Evolutionary conservation across 306 rosid genomes (phyloP), one percentile per base, ranked within the genome.

Genomic region (Inga laurina): DNA sequence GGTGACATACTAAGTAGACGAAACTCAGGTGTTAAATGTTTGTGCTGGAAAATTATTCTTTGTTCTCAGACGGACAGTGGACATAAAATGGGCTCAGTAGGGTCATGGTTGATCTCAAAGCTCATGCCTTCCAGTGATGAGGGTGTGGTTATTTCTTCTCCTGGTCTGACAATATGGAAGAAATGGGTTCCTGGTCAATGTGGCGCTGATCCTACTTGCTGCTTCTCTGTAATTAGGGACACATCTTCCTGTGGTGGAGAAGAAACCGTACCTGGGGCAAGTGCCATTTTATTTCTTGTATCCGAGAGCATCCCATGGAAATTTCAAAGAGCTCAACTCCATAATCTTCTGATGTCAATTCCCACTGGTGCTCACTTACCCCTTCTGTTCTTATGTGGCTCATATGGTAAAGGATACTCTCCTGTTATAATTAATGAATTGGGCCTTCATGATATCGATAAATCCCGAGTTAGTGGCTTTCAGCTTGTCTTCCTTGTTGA

Each of bases 11-110:
- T 96, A 24, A 80, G 90, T 87, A 64, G 87, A 82, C 91, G 89
- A 91, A 91, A 94, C 71, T 86, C 89, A 32, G 88, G 87, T 41
- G 88, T 84, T 61, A 86, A 87, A 84, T 92, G 97, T 85, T 78
- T 96, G 71, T 91, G 97, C 87, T 96, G 99, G 99, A 96, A 96
- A 88, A 74, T 91, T 68, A 67, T 91, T 81, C 48, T 96, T 48
- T 90, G 92, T 83, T 84, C 95, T 77, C 96, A 82, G 84, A 84
- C 71, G 79, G 87, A 85, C 75, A 51, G 84, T 67, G 71, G 86
- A 48, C 56, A 82, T 81, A 84, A 84, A 75, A 79, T 76, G 82
- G 82, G 88, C 68, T 66, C 88, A 82, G 82, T 87, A 52, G 87
- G 91, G 72, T 82, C 75, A 19, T 96, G 99, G 99, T 83, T 96